These are phyloP conservation scores for Xylaria flabelliformis DNA, from an alignment of 495 filamentous ascomycete species.

Conservation along the genomic window DNA sequence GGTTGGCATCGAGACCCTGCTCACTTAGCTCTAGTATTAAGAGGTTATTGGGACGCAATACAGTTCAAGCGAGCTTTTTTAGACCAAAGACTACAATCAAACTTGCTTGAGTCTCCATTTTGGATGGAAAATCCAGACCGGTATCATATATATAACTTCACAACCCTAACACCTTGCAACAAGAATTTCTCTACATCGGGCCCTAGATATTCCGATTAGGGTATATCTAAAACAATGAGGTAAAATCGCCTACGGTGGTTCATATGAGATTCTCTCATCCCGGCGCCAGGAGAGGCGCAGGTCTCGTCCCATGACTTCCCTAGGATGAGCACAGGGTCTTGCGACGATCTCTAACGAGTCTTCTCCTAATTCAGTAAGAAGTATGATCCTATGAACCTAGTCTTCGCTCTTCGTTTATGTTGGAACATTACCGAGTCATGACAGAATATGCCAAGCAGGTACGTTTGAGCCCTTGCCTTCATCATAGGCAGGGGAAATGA, in stretches of 20 bases:
- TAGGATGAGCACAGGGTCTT: background rate
- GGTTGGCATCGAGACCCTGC: background rate
- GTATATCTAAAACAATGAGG: background rate
- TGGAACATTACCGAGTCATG: background rate
- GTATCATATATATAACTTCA: background rate
- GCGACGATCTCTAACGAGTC: conserved; percentile 17
- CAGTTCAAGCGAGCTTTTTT: background rate
- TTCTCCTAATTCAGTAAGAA: background rate
- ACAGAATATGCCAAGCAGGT: background rate
- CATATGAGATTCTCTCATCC: background rate
- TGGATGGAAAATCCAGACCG: background rate
- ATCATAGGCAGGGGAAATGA: background rate
- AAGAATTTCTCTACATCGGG: background rate
- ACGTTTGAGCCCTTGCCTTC: background rate
- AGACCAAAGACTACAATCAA: background rate
- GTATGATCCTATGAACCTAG: background rate
- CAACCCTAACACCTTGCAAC: background rate
- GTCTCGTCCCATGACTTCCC: conserved; percentile 1
- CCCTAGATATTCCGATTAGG: background rate
- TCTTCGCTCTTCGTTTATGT: background rate
- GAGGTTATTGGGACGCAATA: background rate
- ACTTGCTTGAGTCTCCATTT: background rate
- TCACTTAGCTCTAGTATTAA: background rate
- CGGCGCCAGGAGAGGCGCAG: background rate
- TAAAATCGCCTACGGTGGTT: background rate